A percentile compares a stretch with the other conserved stretches of the same genome.
Conservation (phyloP, 2,329 filamentous ascomycete species). For the Verticillium zaregamsianum region DNA sequence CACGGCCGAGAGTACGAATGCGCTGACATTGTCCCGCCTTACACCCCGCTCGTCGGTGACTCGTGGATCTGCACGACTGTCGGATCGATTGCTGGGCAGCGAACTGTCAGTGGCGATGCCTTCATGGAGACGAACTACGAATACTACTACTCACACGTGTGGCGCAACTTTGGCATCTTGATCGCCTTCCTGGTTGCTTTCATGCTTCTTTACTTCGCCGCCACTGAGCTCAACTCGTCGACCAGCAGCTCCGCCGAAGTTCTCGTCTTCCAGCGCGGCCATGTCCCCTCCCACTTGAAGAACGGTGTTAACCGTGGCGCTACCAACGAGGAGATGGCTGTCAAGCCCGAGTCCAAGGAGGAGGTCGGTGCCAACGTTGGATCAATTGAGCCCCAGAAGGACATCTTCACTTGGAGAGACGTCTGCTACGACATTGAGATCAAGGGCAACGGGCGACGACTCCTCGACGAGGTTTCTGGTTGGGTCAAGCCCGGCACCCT, state of each 20-base stretch:
- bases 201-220: conserved; percentile 57
- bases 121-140: conserved; percentile 53
- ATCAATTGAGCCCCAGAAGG: conserved; percentile 38
- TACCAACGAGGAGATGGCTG: conserved; percentile 23
- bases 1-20: conserved; percentile 54
- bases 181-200: conserved; percentile 62
- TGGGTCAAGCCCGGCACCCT: conserved; percentile 89
- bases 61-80: conserved; percentile 50
- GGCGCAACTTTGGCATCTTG: conserved; percentile 68
- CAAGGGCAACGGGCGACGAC: conserved; percentile 64
- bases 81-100: conserved; percentile 49
- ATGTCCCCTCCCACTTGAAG: conserved; percentile 39
- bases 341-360: conserved; percentile 52
- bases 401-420: conserved; percentile 74
- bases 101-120: conserved; percentile 54
- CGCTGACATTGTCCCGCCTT: conserved; percentile 42
- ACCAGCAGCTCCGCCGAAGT: conserved; percentile 62
- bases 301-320: conserved; percentile 20
- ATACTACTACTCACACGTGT: conserved; percentile 55
- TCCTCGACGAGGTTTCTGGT: conserved; percentile 76
- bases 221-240: conserved; percentile 61
- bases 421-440: conserved; percentile 70
- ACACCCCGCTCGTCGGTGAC: conserved; percentile 35
- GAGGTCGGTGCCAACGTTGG: conserved; percentile 31
- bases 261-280: conserved; percentile 60